A percentile compares a stretch with the other conserved stretches of the same genome.
These are phyloP conservation scores for Ganoderma boninense DNA, from an alignment of 1,284 basidiomycete species.

Conservation along the genomic window DNA sequence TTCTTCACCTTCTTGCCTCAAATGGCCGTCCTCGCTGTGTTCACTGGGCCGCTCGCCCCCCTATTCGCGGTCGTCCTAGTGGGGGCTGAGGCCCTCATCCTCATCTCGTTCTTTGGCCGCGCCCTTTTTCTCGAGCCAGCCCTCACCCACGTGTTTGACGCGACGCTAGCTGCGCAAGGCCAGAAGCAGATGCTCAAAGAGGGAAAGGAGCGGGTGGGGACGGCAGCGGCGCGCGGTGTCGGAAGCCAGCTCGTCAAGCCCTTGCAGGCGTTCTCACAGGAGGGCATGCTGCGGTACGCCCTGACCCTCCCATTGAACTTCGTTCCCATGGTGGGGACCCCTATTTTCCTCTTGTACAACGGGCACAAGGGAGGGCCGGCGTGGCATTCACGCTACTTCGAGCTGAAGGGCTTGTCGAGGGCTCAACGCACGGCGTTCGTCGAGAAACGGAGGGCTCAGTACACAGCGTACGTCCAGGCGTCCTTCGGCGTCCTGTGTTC, in stretches of 20 bases:
- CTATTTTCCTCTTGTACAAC: conserved; percentile 65
- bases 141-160: conserved; percentile 56
- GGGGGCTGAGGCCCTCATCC: conserved; percentile 45
- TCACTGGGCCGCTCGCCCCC: conserved; percentile 66
- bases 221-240: conserved; percentile 35
- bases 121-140: conserved; percentile 57
- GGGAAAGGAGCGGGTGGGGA: conserved; percentile 38
- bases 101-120: conserved; percentile 56
- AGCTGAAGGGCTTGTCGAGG: conserved; percentile 65
- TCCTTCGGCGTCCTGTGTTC: background rate
- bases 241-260: conserved; percentile 48
- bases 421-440: conserved; percentile 60
- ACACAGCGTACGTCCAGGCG: conserved; percentile 50
- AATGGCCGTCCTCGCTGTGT: conserved; percentile 67
- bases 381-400: conserved; percentile 75
- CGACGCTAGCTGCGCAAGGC: conserved; percentile 45
- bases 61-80: conserved; percentile 46
- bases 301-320: conserved; percentile 70
- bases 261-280: conserved; percentile 42
- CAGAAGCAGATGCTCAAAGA: conserved; percentile 46
- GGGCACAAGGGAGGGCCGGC: conserved; percentile 56
- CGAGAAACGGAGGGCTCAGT: conserved; percentile 51
- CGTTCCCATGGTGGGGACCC: conserved; percentile 73
- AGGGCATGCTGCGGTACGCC: conserved; percentile 50
- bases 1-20: conserved; percentile 76